A percentile compares a stretch with the other conserved stretches of the same genome.
Conservation (phyloP, 2,329 filamentous ascomycete genomes). For the Domatiomyces globalis region DNA sequence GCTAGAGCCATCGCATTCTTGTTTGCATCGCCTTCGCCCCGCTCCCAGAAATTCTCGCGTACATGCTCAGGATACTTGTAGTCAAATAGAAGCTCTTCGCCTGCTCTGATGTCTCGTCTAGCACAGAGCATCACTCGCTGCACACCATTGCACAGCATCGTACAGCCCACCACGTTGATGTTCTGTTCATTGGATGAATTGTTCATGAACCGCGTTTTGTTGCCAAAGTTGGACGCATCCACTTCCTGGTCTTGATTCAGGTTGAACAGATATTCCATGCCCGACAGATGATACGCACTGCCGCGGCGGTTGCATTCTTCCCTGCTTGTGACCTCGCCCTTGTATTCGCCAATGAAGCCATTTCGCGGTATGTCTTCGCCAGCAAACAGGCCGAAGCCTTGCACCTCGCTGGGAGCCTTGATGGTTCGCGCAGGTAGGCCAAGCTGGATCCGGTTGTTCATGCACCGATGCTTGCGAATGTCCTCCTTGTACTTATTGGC, state of each 20-base stretch:
- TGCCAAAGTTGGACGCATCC: conserved; percentile 63
- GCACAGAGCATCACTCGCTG: conserved; percentile 65
- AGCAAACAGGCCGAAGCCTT: conserved; percentile 60
- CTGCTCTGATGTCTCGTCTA: conserved; percentile 49
- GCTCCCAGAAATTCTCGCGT: conserved; percentile 17
- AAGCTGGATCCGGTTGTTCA: conserved; percentile 59
- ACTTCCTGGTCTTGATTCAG: conserved; percentile 42
- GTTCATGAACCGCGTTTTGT: conserved; percentile 73
- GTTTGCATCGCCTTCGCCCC: conserved; percentile 8
- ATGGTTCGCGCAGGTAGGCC: conserved; percentile 51
- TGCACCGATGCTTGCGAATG: conserved; percentile 47
- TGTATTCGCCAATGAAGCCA: conserved; percentile 70
- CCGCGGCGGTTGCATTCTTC: conserved; percentile 57
- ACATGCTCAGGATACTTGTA: conserved; percentile 44
- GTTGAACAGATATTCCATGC: conserved; percentile 37
- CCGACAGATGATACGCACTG: conserved; percentile 31
- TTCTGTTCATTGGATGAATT: conserved; percentile 45
- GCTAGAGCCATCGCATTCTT: background rate
- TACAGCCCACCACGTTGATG: conserved; percentile 50
- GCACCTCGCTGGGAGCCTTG: conserved; percentile 50
- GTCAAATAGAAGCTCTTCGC: conserved; percentile 69
- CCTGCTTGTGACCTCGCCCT: conserved; percentile 59
- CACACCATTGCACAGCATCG: conserved; percentile 60
- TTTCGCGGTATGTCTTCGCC: conserved; percentile 52
- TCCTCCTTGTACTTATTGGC: conserved; percentile 47